phyloP scores from a whole-genome alignment of 2,329 filamentous ascomycete genomes.

The Xylariaceae sp. region DNA sequence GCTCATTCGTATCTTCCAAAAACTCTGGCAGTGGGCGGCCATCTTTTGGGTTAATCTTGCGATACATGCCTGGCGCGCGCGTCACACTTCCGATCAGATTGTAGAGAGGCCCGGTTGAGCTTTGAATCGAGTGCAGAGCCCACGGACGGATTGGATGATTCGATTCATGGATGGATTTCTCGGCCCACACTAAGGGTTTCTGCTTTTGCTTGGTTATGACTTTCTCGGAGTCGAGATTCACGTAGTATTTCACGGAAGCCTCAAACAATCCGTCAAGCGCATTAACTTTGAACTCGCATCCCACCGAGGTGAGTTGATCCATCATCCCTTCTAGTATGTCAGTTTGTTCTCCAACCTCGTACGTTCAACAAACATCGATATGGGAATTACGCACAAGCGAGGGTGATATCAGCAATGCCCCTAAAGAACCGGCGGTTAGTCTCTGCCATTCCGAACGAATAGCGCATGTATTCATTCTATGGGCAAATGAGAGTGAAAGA shows the following conservation, averaged over 20 bases:
- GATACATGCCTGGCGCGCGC: constrained; percentile 46
- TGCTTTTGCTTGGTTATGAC: constrained; percentile 9
- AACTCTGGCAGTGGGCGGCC: constrained; percentile 35
- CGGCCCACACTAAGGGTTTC: constrained; percentile 37
- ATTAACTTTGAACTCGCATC: constrained; percentile 42
- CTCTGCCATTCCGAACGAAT: not conserved
- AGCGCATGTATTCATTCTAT: not conserved
- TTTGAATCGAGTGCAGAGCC: constrained; percentile 43
- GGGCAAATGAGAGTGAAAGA: not conserved
- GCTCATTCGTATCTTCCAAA: constrained; percentile 50
- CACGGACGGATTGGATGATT: constrained; percentile 46
- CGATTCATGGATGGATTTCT: constrained; percentile 42
- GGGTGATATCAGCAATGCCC: constrained; percentile 35
- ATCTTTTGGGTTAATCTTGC: constrained; percentile 39
- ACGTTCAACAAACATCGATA: not conserved
- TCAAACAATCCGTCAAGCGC: constrained; percentile 29
- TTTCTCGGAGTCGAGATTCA: constrained; percentile 29
- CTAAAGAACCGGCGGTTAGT: not conserved
- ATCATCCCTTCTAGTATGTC: constrained; percentile 47
- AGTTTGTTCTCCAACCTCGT: not conserved
- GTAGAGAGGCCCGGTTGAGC: constrained; percentile 39
- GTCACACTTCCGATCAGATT: constrained; percentile 39
- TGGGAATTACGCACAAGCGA: constrained; percentile 31
- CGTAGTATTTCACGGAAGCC: constrained; percentile 38
- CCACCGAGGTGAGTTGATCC: constrained; percentile 49